A percentile compares a stretch with the other conserved stretches of the same genome.
These are phyloP conservation scores for Piromyces finnis DNA, from an alignment of 192 early-diverging fungal genomes.

Conservation along the genomic window DNA sequence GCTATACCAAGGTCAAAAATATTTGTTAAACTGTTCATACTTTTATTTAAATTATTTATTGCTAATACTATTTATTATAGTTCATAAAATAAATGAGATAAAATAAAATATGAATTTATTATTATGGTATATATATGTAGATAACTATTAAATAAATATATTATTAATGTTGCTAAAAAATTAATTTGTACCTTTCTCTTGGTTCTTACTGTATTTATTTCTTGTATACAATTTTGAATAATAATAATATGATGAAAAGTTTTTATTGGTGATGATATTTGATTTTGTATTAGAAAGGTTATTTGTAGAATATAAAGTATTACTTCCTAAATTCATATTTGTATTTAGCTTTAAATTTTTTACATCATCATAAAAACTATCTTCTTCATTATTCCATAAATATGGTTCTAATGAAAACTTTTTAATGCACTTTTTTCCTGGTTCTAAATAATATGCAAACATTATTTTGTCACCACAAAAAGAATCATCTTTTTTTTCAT, in stretches of 20 bases:
- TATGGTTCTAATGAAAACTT: background rate
- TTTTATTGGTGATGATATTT: background rate
- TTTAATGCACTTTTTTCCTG: background rate
- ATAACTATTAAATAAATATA: too few species aligned
- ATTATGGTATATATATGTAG: too few species aligned
- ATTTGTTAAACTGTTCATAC: background rate
- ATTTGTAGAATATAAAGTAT: background rate
- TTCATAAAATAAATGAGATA: too few species aligned
- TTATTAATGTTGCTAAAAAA: too few species aligned
- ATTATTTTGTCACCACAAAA: background rate
- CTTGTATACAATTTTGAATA: background rate
- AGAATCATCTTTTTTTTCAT: background rate
- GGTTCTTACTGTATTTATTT: background rate
- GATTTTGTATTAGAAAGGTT: background rate
- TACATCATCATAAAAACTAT: background rate
- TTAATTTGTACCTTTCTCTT: background rate
- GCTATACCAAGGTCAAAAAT: background rate
- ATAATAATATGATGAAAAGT: background rate
- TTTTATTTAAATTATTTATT: background rate
- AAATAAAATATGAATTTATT: too few species aligned
- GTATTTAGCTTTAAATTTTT: background rate
- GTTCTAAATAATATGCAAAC: background rate
- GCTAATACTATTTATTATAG: too few species aligned
- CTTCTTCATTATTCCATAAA: background rate
- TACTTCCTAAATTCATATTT: background rate